A percentile compares a stretch with the other conserved stretches of the same genome.
phyloP scores from a whole-genome alignment of 768 basidiomycete species.

The Candolleomyces eurysporus region DNA sequence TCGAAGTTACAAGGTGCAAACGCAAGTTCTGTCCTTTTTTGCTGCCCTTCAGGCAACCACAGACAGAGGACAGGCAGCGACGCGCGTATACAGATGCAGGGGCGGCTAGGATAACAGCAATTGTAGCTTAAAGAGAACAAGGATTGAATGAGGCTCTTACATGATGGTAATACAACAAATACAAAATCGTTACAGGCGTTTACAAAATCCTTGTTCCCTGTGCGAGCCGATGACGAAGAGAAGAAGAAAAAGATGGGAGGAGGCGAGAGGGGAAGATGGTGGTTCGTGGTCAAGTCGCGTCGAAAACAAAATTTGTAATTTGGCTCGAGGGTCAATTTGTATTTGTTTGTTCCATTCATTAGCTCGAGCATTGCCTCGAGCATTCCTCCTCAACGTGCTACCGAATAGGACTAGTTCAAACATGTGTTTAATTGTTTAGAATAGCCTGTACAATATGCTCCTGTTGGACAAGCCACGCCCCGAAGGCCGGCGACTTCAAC shows the following conservation, averaged over 20 bases:
- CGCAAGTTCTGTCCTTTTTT: background rate
- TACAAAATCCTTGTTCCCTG: conserved; percentile 14
- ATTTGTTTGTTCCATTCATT: conserved; percentile 1
- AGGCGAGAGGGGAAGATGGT: conserved; percentile 15
- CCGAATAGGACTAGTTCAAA: background rate
- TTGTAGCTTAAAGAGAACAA: conserved; percentile 21
- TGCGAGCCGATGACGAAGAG: conserved; percentile 14
- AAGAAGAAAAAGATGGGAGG: conserved; percentile 9
- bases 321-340: background rate
- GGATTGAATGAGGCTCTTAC: conserved; percentile 33
- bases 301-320: conserved; percentile 7
- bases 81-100: conserved; percentile 11
- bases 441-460: conserved; percentile 67
- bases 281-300: conserved; percentile 17
- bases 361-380: background rate
- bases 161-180: conserved; percentile 26
- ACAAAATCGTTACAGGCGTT: conserved; percentile 16
- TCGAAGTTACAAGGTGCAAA: conserved; percentile 2
- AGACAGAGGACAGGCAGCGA: conserved; percentile 4
- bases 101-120: background rate
- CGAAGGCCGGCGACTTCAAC: conserved; percentile 75
- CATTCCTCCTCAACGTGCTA: background rate
- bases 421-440: conserved; percentile 23
- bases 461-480: conserved; percentile 75
- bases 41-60: background rate